These are phyloP conservation scores for Vishniacozyma victoriae DNA, from an alignment of 768 basidiomycete species.

Conservation along the genomic window DNA sequence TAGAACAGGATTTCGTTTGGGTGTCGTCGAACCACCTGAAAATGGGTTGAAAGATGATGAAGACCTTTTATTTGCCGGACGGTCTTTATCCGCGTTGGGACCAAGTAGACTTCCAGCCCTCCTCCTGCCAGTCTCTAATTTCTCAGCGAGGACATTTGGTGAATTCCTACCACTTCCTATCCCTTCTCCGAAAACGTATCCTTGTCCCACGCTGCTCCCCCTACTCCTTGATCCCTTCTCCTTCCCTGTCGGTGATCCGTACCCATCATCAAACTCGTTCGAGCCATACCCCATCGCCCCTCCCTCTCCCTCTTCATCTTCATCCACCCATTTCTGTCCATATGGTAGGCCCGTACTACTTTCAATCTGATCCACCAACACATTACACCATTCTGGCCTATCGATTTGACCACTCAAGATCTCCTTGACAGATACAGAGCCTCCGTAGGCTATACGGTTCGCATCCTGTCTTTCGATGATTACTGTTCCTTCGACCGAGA, in stretches of 20 bases:
- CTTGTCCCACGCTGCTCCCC: constrained; percentile 6
- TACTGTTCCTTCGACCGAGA: constrained; percentile 72
- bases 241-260: neutral
- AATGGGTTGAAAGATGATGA: constrained; percentile 31
- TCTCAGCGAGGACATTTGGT: neutral
- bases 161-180: constrained; percentile 21
- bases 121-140: constrained; percentile 5
- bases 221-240: constrained; percentile 2
- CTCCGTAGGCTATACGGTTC: constrained; percentile 70
- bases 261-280: neutral
- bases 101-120: constrained; percentile 23
- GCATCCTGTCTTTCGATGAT: constrained; percentile 93
- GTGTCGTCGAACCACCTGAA: neutral
- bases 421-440: constrained; percentile 65
- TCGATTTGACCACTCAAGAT: constrained; percentile 72
- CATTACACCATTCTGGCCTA: constrained; percentile 71
- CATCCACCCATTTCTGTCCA: constrained; percentile 61
- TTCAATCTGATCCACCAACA: constrained; percentile 68
- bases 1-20: constrained; percentile 2
- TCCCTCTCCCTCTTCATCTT: constrained; percentile 27
- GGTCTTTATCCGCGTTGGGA: neutral
- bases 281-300: constrained; percentile 16
- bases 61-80: constrained; percentile 8
- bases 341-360: constrained; percentile 65
- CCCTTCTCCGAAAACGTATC: constrained; percentile 43